Evolutionary conservation across 352 stramenopile genomes (phyloP).

Genomic region (Phytophthora pisi): DNA sequence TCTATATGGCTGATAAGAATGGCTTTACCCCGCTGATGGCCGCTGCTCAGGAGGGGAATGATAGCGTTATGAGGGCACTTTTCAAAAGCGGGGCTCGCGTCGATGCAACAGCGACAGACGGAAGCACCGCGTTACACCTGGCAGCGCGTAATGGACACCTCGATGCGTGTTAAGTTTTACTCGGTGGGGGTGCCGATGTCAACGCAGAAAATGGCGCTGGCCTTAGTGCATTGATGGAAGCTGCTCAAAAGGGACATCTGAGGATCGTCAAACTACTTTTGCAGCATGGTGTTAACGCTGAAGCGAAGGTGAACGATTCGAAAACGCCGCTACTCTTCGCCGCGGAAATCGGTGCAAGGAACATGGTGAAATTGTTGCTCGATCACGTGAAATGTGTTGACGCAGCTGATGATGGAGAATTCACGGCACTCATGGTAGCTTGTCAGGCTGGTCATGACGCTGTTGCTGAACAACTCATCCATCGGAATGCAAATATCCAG

Average conservation of each 20-base stretch:
- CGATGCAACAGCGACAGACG: not conserved
- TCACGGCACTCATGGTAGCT: not conserved
- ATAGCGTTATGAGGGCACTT: conserved; percentile 4
- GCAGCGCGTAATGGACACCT: not conserved
- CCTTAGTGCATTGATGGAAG: conserved; percentile 2
- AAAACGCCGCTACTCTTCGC: not conserved
- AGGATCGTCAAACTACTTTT: not conserved
- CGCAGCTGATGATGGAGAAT: not conserved
- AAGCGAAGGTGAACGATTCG: not conserved
- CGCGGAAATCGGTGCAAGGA: not conserved
- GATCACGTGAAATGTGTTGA: not conserved
- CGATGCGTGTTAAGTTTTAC: conserved; percentile 1
- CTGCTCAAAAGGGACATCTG: not conserved
- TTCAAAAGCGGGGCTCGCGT: not conserved
- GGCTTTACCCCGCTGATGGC: not conserved
- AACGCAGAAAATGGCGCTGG: conserved; percentile 3
- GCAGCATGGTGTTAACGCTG: not conserved
- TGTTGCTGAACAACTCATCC: not conserved
- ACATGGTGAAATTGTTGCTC: not conserved
- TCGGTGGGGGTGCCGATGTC: conserved; percentile 5
- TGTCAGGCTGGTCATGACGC: not conserved
- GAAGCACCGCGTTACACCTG: conserved; percentile 6
- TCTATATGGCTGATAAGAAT: not conserved
- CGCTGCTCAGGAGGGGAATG: not conserved
- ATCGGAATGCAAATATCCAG: not conserved